phyloP scores from a whole-genome alignment of 495 filamentous ascomycete species.

The Penicillium crystallinum region DNA sequence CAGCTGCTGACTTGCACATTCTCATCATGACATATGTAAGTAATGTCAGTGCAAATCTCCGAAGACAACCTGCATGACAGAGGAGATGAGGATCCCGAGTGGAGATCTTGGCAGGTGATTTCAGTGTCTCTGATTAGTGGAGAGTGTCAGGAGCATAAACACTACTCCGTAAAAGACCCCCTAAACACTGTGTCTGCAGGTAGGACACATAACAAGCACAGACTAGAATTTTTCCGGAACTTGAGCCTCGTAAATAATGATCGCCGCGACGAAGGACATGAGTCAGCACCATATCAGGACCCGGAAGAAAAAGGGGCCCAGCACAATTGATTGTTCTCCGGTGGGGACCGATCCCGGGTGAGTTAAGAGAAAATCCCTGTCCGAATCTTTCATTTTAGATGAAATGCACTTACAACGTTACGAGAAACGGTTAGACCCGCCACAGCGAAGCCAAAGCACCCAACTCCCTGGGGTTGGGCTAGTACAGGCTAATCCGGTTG shows the following conservation, averaged over 20 bases:
- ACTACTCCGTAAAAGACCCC: too few relatives aligned
- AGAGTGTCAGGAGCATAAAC: not conserved
- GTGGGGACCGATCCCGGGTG: constrained; percentile 1
- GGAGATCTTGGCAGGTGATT: constrained; percentile 2
- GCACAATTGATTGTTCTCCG: constrained; percentile 1
- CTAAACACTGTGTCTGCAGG: too few relatives aligned
- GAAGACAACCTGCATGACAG: constrained; percentile 1
- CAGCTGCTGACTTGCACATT: not conserved
- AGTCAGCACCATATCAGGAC: not conserved
- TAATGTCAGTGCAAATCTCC: not conserved
- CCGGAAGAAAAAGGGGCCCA: constrained; percentile 12
- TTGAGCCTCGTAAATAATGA: constrained; percentile 7
- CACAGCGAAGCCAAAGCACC: not conserved
- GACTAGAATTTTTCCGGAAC: not conserved
- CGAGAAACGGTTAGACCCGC: constrained; percentile 1
- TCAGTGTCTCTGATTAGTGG: not conserved
- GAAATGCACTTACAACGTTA: not conserved
- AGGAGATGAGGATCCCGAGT: constrained; percentile 1
- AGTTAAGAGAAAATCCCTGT: not conserved
- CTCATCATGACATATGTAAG: not conserved
- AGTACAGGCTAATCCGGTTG: not conserved
- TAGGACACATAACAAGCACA: not conserved
- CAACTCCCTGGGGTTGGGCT: not conserved
- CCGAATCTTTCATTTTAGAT: not conserved
- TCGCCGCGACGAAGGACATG: constrained; percentile 3